Percentiles rank a stretch among this genome's conserved stretches.
phyloP scores from a whole-genome alignment of 2,329 filamentous ascomycete species.

The Plenodomus lindquistii region DNA sequence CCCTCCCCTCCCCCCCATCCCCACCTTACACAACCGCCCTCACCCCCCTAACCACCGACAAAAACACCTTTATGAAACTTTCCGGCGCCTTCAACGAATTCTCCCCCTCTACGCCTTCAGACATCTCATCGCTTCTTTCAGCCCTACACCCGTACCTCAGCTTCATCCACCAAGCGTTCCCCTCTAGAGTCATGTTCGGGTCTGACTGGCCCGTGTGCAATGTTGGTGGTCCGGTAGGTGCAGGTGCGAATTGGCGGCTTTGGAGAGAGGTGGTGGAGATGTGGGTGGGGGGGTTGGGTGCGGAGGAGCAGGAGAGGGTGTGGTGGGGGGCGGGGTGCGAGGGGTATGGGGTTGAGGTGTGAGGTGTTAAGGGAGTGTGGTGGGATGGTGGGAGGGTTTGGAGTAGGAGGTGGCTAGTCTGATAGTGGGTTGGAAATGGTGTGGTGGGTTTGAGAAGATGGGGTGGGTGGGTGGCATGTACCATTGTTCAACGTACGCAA shows the following conservation, averaged over 20 bases:
- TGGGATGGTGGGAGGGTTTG: no score
- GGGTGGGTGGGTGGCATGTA: no score
- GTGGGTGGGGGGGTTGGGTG: constrained; percentile 57
- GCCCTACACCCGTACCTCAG: constrained; percentile 27
- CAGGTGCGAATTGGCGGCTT: constrained; percentile 67
- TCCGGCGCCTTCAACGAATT: constrained; percentile 85
- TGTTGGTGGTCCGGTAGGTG: constrained; percentile 60
- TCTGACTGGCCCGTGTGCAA: constrained; percentile 95
- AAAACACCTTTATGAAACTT: constrained; percentile 84
- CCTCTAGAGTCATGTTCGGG: constrained; percentile 80
- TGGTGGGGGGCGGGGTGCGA: constrained; percentile 73
- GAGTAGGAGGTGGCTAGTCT: not conserved
- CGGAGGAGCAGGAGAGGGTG: constrained; percentile 66
- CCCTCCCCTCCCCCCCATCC: constrained; percentile 59
- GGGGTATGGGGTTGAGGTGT: constrained; percentile 61
- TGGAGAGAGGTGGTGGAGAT: constrained; percentile 74
- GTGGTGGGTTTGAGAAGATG: no score
- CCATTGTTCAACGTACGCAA: no score
- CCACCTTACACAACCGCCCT: constrained; percentile 65
- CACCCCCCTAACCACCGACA: constrained; percentile 66
- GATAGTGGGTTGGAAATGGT: no score
- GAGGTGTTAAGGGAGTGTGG: not conserved
- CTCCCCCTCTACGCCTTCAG: constrained; percentile 43
- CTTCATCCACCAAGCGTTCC: constrained; percentile 68
- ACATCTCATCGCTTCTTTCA: constrained; percentile 4